Conservation (phyloP, 805 yeast genomes). For the Scheffersomyces stipitis region DNA sequence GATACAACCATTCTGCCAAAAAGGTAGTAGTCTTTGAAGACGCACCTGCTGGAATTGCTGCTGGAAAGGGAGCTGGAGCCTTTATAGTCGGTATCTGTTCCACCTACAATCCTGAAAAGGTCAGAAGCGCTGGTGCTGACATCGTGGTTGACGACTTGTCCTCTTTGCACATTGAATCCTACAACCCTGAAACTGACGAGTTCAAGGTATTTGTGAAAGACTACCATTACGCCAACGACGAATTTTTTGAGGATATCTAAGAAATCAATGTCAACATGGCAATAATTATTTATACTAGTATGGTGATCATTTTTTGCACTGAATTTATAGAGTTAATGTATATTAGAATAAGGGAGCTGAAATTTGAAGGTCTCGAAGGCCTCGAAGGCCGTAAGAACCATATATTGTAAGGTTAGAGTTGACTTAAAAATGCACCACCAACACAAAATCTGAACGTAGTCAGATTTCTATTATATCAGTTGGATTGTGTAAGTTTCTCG, state of each 20-base stretch:
- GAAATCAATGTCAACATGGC: too few species aligned
- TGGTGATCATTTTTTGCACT: too few species aligned
- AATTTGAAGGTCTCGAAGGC: too few species aligned
- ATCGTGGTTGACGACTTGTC: conserved; percentile 75
- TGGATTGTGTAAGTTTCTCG: too few species aligned
- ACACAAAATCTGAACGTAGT: too few species aligned
- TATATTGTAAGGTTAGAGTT: too few species aligned
- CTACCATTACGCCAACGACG: conserved; percentile 44
- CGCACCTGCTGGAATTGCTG: conserved; percentile 84
- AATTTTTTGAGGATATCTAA: conserved; percentile 27
- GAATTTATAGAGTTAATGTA: too few species aligned
- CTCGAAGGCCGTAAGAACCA: too few species aligned
- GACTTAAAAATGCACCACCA: too few species aligned
- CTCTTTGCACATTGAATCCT: conserved; percentile 57
- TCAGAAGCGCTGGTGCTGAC: conserved; percentile 76
- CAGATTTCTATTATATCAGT: too few species aligned
- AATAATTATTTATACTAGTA: too few species aligned
- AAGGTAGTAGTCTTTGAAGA: conserved; percentile 76
- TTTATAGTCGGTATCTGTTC: conserved; percentile 81
- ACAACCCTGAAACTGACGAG: conserved; percentile 36
- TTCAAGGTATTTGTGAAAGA: conserved; percentile 40
- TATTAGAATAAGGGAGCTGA: too few species aligned
- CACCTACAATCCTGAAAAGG: conserved; percentile 67
- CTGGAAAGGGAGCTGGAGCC: conserved; percentile 84
- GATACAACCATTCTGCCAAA: conserved; percentile 33